A percentile compares a stretch with the other conserved stretches of the same genome.
phyloP scores from a whole-genome alignment of 2,329 filamentous ascomycete genomes.

The Ophiobolus disseminans region DNA sequence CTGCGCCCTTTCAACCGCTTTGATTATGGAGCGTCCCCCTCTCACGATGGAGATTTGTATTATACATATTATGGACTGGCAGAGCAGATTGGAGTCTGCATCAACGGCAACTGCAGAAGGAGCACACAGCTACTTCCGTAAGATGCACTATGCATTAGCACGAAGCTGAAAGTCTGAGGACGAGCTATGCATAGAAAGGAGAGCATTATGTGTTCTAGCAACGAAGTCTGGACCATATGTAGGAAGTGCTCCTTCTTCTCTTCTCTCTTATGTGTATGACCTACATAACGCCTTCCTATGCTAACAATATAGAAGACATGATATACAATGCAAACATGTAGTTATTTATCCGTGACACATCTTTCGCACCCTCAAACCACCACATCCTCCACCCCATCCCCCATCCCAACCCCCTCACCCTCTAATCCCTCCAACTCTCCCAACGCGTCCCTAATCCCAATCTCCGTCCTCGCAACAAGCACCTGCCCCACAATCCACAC shows the following conservation, averaged over 20 bases:
- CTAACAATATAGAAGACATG: too few species aligned
- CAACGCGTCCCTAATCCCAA: slow-evolving; percentile 30
- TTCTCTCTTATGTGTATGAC: neutral
- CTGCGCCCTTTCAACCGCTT: too few species aligned
- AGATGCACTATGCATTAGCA: neutral
- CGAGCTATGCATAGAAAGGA: neutral
- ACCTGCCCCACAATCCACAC: slow-evolving; percentile 39
- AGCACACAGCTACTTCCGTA: neutral
- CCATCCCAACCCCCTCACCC: slow-evolving; percentile 1
- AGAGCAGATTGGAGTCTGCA: too few species aligned
- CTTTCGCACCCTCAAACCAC: too few species aligned
- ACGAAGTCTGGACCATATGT: neutral
- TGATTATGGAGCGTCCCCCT: too few species aligned
- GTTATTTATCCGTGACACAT: too few species aligned
- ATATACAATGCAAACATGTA: too few species aligned
- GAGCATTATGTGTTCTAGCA: neutral
- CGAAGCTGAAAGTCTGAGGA: neutral
- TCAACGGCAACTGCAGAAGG: neutral
- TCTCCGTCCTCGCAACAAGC: slow-evolving; percentile 36
- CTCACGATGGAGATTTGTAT: too few species aligned
- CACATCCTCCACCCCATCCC: too few species aligned
- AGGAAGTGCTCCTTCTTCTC: neutral
- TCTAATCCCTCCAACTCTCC: slow-evolving; percentile 19
- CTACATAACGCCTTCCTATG: neutral
- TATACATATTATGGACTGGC: too few species aligned